phyloP scores from a whole-genome alignment of 1,284 basidiomycete species.

The Rhizopogon hawkerae region DNA sequence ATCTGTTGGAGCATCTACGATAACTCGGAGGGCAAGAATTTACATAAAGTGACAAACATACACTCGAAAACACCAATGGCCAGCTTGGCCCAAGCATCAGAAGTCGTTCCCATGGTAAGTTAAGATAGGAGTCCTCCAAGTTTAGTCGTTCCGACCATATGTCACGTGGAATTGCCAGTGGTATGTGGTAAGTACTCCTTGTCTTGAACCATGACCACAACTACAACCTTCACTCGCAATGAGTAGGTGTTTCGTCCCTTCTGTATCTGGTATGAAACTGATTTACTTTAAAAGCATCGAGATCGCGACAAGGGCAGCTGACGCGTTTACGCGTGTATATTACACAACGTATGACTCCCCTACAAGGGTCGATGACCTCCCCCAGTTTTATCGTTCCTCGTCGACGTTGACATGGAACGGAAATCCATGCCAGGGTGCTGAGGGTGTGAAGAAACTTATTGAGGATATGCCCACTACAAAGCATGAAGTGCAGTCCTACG shows the following conservation, averaged over 20 bases:
- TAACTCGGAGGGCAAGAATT: too few species aligned
- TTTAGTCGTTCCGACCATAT: too few species aligned
- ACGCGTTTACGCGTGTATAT: slow-evolving; percentile 70
- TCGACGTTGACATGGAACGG: slow-evolving; percentile 82
- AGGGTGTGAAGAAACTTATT: slow-evolving; percentile 58
- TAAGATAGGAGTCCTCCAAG: too few species aligned
- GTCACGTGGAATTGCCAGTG: too few species aligned
- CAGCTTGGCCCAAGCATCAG: too few species aligned
- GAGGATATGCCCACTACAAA: slow-evolving; percentile 64
- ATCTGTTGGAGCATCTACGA: too few species aligned
- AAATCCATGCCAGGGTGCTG: slow-evolving; percentile 63
- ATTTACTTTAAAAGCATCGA: slow-evolving; percentile 49
- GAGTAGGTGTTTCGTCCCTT: slow-evolving; percentile 21
- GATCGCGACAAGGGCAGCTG: slow-evolving; percentile 72
- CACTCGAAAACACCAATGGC: too few species aligned
- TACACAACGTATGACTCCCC: slow-evolving; percentile 72
- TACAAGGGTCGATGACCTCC: slow-evolving; percentile 58
- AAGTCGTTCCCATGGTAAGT: too few species aligned
- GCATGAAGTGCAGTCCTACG: slow-evolving; percentile 78
- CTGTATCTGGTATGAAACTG: neutral
- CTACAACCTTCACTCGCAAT: slow-evolving; percentile 26
- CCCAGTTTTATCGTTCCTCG: slow-evolving; percentile 66
- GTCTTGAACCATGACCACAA: slow-evolving; percentile 12
- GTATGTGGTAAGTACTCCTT: too few species aligned
- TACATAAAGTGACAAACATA: too few species aligned